Evolutionary conservation across 148 eudicot species (phyloP).

Genomic region (Rhododendron vialii): DNA sequence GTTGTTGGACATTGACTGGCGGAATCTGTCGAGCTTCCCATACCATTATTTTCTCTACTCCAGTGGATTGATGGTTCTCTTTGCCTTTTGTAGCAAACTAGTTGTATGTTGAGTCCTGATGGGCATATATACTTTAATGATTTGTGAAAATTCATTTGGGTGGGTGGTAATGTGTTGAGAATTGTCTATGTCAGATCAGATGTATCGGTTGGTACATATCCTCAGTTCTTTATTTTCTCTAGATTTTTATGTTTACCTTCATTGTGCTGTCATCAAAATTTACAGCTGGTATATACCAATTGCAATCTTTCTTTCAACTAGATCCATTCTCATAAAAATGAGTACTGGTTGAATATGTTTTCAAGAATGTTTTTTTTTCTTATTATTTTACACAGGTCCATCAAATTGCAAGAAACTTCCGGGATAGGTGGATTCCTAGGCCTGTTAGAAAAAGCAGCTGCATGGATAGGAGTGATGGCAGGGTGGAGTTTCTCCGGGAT

Average conservation of each 20-base stretch:
- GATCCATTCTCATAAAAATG: background rate
- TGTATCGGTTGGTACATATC: background rate
- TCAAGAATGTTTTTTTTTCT: background rate
- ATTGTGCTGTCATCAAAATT: background rate
- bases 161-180: background rate
- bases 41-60: background rate
- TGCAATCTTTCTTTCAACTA: background rate
- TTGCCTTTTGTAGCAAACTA: background rate
- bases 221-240: background rate
- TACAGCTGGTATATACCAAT: background rate
- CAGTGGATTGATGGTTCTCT: background rate
- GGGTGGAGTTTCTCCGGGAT: conserved; percentile 34
- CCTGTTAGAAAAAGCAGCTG: conserved; percentile 37
- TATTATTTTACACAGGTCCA: conserved; percentile 54
- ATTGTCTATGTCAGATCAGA: background rate
- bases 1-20: background rate
- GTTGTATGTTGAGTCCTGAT: background rate
- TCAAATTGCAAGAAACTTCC: conserved; percentile 83
- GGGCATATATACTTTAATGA: background rate
- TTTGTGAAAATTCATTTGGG: background rate
- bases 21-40: background rate
- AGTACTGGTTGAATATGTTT: background rate
- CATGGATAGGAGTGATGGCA: conserved; percentile 43
- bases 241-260: background rate
- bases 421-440: conserved; percentile 79